Base-by-base conservation (phyloP, 495 filamentous ascomycete species). In the Podospora australis region DNA sequence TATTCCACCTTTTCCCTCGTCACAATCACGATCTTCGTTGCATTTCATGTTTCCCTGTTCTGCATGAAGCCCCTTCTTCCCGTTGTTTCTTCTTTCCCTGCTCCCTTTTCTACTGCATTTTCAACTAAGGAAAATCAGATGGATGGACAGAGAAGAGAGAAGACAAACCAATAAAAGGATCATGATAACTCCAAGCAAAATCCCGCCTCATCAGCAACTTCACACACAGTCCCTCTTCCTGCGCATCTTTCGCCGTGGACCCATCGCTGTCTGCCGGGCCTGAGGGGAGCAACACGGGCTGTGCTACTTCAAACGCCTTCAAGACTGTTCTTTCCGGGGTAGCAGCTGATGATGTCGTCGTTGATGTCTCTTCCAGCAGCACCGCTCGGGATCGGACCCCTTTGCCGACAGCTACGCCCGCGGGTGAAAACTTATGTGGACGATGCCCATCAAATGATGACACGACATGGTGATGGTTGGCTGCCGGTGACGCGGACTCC, bases 151-250 rank as follows among this genome's bases (percentile, higher is more conserved):
- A 44, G 20, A 47, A 9, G 17, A 22, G 32, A 16, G 10, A 20
- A 51, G 16, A 61, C 76, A 64, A 68, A 81, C 88, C 87, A 55
- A 91, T 75, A 52, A 86, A 96, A 0, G 89, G 90, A 10, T 75
- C 59, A 10, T 82, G 83, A 57, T 96, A 96, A 54, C 85, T 90
- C 50, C 65, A 81, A 2, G 72, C 87, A 68, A 94, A 95, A 2
- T 73, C 71, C 66, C 90, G 77, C 5, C 79, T 63, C 78, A 94
- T 88, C 30, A 95, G 63, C 24, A 79, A 39, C 3, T 78, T 50
- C 20, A 70, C 66, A 56, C 84, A 87, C 50, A 56, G 57, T 28
- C 56, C 50, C 25, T 57, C 43, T 35, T 53, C 60, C 22, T 52
- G 50, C 44, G 54, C 39, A 14, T 47, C 34, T 17, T 32, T 38